Evolutionary conservation across 352 stramenopile species (phyloP), one percentile per base, ranked within the genome.

Genomic region (Saprolegnia parasitica): DNA sequence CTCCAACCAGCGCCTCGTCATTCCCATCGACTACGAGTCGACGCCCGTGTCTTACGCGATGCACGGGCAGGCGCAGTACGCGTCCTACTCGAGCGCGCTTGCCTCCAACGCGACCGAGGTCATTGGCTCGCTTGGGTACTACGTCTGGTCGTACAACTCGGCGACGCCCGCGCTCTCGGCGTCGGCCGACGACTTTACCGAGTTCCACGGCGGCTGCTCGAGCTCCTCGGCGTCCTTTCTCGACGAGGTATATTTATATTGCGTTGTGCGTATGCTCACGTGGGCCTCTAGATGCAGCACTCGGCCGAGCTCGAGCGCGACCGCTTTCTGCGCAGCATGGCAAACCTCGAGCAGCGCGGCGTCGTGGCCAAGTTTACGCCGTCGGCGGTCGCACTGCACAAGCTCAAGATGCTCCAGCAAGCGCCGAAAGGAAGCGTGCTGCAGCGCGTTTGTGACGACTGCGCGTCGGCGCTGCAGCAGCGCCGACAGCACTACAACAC

Each of bases 401-500:
- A 67, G 39, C 18, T 67, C 39, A 67, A 67, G 58, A 20, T n/a
- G 29, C 58, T 42, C 1, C 58, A 40, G 37, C 58, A 42, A 9
- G 54, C 90, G 1, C 83, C 80, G 0, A 82, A 89, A 65, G 83
- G 81, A 21, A 92, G 81, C 56, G 78, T 91, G 18, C 79, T 88
- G 56, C 86, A 94, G 67, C 84, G 86, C 24, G 86, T 94, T 52
- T 94, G 86, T 67, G 86, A 94, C 47, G 86, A 92, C 61, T 94
- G 86, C 35, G 84, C 86, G 10, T 89, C 80, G 70, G 81, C 86
- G 10, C 68, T 93, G 24, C 84, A 92, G 67, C 86, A 94, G 63
- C 83, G 86, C n/a, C 77, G 84, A 20, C 85, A 90, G 54, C 86
- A 94, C 71, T 90, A 94, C 74, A 90, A 92, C 68, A 92, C 84